Base-by-base conservation (phyloP, 169 alveolate genomes). In the Cytauxzoon felis region DNA sequence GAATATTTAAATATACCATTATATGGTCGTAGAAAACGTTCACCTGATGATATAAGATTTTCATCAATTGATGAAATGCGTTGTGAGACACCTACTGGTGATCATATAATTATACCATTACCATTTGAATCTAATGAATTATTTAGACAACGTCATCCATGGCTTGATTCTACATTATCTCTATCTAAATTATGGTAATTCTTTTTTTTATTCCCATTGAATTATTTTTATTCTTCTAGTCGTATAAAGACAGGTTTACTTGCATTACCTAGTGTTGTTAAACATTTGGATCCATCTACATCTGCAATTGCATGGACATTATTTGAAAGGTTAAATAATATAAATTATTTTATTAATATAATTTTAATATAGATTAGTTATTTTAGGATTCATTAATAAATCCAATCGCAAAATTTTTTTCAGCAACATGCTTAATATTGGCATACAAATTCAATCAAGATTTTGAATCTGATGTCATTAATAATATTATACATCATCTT, bases 271-370 rank as follows among this genome's bases (percentile, higher is more conserved):
- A 60, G 48, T 36, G n/a, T 19, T 33, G 82, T 87, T 3, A 57
- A 76, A 0, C 79, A 78, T 34, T 71, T 87, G 16, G 92, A 87
- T n/a, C 87, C 88, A 13, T 80, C 92, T 4, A 87, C 92, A 5
- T 76, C 82, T n/a, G 67, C 75, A 9, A 73, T 87, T 13, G 92
- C 90, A 23, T 87, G 92, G 92, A 73, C 82, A 21, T 80, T 87
- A 16, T 81, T 87, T 40, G 92, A 87, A 41, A 56, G 86, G 86
- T 76, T 38, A 2, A 62, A 11, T 1, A 23, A 1, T 13, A 0
- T 24, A 13, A 2, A 34, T 33, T 32, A 19, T 23, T 1, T 2
- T 5, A 32, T 9, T 33, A 52, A 9, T 8, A 53, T 32, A 40
- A 7, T 11, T 24, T 9, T 30, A 26, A 24, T 62, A 5, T 62